Percentiles rank a stretch among this genome's conserved stretches.
Evolutionary conservation across 2,329 filamentous ascomycete genomes (phyloP).

Genomic region (Aspergillus pseudoterreus): DNA sequence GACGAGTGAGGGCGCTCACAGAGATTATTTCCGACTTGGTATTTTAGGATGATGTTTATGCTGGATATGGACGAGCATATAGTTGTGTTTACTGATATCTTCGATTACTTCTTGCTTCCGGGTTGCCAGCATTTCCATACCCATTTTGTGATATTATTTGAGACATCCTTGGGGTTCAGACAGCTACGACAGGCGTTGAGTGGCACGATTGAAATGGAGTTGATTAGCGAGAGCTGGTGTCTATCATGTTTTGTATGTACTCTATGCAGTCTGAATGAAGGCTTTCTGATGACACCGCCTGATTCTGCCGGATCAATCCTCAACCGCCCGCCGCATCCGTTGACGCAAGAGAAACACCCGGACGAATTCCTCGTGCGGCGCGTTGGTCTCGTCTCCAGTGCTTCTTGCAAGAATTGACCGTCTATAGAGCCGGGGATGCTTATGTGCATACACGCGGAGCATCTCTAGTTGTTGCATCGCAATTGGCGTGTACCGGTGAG

Average conservation of each 20-base stretch:
- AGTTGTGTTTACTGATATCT: constrained; percentile 1
- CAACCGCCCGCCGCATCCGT: constrained; percentile 10
- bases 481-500: not conserved
- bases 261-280: not conserved
- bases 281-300: too few relatives aligned
- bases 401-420: not conserved
- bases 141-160: constrained; percentile 2
- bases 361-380: not conserved
- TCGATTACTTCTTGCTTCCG: not conserved
- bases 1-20: constrained; percentile 10
- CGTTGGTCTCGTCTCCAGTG: not conserved
- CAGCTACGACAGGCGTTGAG: constrained; percentile 13
- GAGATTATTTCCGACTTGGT: not conserved
- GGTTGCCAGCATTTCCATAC: constrained; percentile 7
- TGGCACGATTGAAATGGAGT: constrained; percentile 17
- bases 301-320: constrained; percentile 3
- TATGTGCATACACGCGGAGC: not conserved
- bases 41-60: not conserved
- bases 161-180: constrained; percentile 3
- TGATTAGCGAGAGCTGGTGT: constrained; percentile 13
- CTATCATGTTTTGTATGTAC: constrained; percentile 1
- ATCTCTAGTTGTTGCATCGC: not conserved
- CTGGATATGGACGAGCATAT: constrained; percentile 1
- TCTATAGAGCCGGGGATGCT: not conserved
- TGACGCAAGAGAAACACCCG: constrained; percentile 5